Conservation (phyloP, 148 eudicot genomes). For the Silene uniflora region DNA sequence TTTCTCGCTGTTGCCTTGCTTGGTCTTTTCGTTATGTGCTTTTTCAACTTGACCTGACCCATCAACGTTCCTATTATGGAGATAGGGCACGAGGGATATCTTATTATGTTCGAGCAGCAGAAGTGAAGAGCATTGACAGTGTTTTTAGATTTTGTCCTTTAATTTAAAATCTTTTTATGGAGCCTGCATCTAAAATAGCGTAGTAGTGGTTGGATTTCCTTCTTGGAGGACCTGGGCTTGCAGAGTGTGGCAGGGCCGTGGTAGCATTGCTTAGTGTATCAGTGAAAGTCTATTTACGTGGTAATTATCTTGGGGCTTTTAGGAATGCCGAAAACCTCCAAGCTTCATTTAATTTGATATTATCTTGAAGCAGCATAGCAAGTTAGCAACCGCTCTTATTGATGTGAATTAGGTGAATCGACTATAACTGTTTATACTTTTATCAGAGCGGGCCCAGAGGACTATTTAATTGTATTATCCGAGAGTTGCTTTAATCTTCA, state of each 20-base stretch:
- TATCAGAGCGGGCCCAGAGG: not conserved
- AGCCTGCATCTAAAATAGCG: no score
- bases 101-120: not conserved
- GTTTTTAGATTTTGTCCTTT: no score
- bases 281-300: not conserved
- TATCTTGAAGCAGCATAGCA: slow-evolving; percentile 1
- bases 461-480: not conserved
- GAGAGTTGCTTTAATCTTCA: not conserved
- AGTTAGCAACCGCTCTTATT: not conserved
- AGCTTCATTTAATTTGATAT: not conserved
- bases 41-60: not conserved
- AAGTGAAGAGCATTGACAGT: not conserved
- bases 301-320: slow-evolving; percentile 8
- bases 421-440: not conserved
- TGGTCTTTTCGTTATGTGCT: not conserved
- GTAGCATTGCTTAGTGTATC: slow-evolving; percentile 3
- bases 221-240: slow-evolving; percentile 8
- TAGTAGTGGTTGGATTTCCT: slow-evolving; percentile 12
- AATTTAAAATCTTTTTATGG: no score
- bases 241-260: slow-evolving; percentile 6
- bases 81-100: not conserved
- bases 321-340: no score
- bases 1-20: not conserved
- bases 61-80: not conserved
- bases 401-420: not conserved